phyloP scores from a whole-genome alignment of 2,329 filamentous ascomycete genomes.

The Aureobasidium subglaciale region DNA sequence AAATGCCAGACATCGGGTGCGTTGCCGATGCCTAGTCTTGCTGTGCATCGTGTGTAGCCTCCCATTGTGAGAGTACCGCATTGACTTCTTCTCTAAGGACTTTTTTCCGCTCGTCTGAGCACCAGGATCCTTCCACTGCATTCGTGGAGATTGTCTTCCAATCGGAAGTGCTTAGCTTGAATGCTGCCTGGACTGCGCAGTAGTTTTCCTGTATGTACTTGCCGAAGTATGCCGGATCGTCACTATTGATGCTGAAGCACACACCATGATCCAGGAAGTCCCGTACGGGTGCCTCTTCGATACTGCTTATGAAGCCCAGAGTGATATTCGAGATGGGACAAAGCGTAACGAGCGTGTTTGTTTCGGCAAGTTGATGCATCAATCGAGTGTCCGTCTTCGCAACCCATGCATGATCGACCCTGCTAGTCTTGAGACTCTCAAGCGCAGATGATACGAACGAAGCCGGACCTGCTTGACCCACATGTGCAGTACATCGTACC shows the following conservation, averaged over 20 bases:
- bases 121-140: constrained; percentile 8
- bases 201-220: constrained; percentile 11
- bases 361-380: constrained; percentile 7
- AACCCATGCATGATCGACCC: constrained; percentile 12
- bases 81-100: background rate
- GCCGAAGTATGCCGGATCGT: constrained; percentile 13
- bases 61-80: background rate
- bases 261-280: background rate
- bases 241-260: constrained; percentile 6
- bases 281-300: background rate
- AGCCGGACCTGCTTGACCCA: constrained; percentile 3
- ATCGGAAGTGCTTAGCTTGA: background rate
- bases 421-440: background rate
- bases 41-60: background rate
- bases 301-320: background rate
- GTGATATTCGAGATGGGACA: constrained; percentile 13
- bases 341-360: constrained; percentile 5
- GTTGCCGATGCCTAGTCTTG: background rate
- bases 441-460: constrained; percentile 1
- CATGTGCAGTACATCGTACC: constrained; percentile 1
- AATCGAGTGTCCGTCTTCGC: background rate
- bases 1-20: background rate
- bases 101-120: background rate
- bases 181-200: constrained; percentile 1
- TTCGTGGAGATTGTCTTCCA: background rate